Conservation (phyloP, 371 early-diverging fungal genomes). For the Cokeromyces recurvatus region DNA sequence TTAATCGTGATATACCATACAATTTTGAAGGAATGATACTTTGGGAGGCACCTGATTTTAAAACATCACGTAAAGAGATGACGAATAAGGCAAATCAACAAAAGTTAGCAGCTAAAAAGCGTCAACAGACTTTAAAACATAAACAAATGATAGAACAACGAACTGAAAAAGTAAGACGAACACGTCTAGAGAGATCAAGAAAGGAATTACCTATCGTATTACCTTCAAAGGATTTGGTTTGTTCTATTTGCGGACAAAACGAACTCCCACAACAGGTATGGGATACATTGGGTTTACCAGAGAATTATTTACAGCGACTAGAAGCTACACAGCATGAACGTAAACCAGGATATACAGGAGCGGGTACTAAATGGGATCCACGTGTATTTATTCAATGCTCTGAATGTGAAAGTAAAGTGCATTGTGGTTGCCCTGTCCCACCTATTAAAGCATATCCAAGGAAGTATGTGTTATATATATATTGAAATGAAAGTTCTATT, state of each 20-base stretch:
- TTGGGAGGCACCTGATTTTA: too few relatives aligned
- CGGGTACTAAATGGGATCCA: conserved; percentile 18
- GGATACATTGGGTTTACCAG: conserved; percentile 2
- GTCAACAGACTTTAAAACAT: too few relatives aligned
- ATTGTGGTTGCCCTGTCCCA: conserved; percentile 17
- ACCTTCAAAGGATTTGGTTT: conserved; percentile 9
- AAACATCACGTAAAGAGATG: too few relatives aligned
- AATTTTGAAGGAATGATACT: too few relatives aligned
- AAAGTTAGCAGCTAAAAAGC: too few relatives aligned
- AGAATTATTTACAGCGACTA: conserved; percentile 6
- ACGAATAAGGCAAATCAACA: too few relatives aligned
- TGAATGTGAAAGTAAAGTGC: conserved; percentile 6
- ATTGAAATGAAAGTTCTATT: background rate
- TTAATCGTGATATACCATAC: too few relatives aligned
- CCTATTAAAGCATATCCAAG: conserved; percentile 18
- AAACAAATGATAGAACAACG: too few relatives aligned
- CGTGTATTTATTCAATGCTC: conserved; percentile 21
- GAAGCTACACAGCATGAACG: conserved; percentile 9
- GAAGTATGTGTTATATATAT: conserved; percentile 3
- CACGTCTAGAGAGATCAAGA: too few relatives aligned
- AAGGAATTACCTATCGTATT: too few relatives aligned
- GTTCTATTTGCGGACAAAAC: conserved; percentile 10
- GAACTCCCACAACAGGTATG: conserved; percentile 7
- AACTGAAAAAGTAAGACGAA: too few relatives aligned
- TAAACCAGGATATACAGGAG: conserved; percentile 13